Conservation (phyloP, 2,329 filamentous ascomycete genomes). For the Penicillium hordei region DNA sequence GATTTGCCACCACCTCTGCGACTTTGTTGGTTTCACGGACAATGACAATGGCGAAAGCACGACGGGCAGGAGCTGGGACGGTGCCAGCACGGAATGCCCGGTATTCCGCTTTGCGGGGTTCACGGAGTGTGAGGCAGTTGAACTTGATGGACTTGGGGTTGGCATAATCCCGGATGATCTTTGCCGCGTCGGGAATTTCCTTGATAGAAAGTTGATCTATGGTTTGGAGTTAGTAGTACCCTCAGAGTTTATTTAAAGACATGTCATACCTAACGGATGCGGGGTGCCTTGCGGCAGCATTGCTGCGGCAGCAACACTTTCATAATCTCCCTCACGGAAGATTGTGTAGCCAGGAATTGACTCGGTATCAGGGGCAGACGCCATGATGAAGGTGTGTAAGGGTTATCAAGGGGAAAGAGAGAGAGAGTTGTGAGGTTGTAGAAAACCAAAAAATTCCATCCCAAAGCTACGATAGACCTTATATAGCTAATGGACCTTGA, state of each 20-base stretch:
- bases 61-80: slow-evolving; percentile 34
- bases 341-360: slow-evolving; percentile 31
- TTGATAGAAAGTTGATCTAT: slow-evolving; percentile 32
- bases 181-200: slow-evolving; percentile 30
- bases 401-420: slow-evolving; percentile 7
- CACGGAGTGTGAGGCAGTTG: slow-evolving; percentile 56
- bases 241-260: background rate
- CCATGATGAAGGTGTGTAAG: slow-evolving; percentile 19
- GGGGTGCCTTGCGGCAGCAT: slow-evolving; percentile 24
- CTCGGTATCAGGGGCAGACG: slow-evolving; percentile 28
- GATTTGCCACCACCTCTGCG: slow-evolving; percentile 32
- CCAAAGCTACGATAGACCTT: slow-evolving; percentile 8
- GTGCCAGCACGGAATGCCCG: slow-evolving; percentile 34
- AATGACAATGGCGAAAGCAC: slow-evolving; percentile 51
- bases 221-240: background rate
- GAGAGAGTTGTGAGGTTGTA: slow-evolving; percentile 15
- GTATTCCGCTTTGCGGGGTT: slow-evolving; percentile 39
- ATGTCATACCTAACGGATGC: slow-evolving; percentile 24
- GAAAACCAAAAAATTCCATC: background rate
- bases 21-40: slow-evolving; percentile 33
- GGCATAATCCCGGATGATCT: slow-evolving; percentile 30
- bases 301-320: slow-evolving; percentile 26
- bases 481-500: slow-evolving; percentile 17
- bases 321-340: slow-evolving; percentile 30
- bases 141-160: slow-evolving; percentile 35